These are phyloP conservation scores for Chytridium lagenaria DNA, from an alignment of 371 early-diverging fungal genomes.

Conservation along the genomic window DNA sequence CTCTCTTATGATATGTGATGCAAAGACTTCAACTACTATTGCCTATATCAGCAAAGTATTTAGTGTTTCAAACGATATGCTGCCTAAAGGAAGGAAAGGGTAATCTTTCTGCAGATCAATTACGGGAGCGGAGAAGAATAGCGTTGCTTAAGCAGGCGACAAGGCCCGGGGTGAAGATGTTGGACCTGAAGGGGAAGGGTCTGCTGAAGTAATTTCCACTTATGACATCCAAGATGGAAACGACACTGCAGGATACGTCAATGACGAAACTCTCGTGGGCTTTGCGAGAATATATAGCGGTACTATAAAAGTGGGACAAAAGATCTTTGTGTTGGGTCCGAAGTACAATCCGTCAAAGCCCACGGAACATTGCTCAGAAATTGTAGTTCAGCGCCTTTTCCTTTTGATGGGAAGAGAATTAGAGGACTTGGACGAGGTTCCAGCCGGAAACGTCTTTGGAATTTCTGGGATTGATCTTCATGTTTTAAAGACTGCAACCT, in stretches of 20 bases:
- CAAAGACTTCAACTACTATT: constrained; percentile 47
- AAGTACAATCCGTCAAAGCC: constrained; percentile 81
- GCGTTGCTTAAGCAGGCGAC: constrained; percentile 18
- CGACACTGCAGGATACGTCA: too few relatives aligned
- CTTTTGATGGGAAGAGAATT: constrained; percentile 97
- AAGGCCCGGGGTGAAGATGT: constrained; percentile 37
- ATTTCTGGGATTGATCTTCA: constrained; percentile 84
- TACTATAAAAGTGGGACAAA: constrained; percentile 84
- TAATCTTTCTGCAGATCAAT: constrained; percentile 85
- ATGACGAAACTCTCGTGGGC: constrained; percentile 73
- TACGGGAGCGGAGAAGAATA: constrained; percentile 68
- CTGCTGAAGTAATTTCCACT: too few relatives aligned
- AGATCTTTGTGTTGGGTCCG: constrained; percentile 88
- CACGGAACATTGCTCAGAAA: constrained; percentile 59
- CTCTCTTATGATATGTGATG: constrained; percentile 48
- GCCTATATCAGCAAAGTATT: constrained; percentile 95
- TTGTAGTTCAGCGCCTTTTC: constrained; percentile 79
- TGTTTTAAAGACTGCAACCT: constrained; percentile 89
- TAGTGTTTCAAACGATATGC: constrained; percentile 71
- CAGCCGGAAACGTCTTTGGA: constrained; percentile 96
- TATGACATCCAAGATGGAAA: too few relatives aligned
- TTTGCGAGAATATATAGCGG: constrained; percentile 95
- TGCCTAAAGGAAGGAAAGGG: constrained; percentile 64
- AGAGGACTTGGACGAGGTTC: constrained; percentile 78
- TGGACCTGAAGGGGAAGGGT: constrained; percentile 26